Base-by-base conservation (phyloP, 306 rosid genomes). In the Aeschynomene evenia region DNA sequence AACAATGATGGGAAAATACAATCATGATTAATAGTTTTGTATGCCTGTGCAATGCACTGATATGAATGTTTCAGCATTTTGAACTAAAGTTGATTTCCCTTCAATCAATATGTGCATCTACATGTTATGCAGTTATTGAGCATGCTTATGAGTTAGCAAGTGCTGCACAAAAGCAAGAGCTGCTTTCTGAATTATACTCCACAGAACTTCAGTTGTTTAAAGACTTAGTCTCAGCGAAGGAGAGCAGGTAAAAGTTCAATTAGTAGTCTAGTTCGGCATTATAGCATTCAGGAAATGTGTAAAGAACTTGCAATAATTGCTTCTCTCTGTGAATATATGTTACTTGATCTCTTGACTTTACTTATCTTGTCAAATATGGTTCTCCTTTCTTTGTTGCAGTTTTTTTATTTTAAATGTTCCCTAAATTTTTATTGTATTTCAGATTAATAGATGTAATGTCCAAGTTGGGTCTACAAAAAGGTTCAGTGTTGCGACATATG, bases 401-500 rank as follows among this genome's bases (percentile, higher is more conserved):
- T 12, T 57, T 50, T 71, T 39, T 58, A 24, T 70, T 34, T 46
- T 42, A 8, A 45, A 45, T 14, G 7, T 29, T 71, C 31, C 72
- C 22, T 66, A 74, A 13, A 34, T 48, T 70, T 46, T 63, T 45
- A 66, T 72, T 68, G 48, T 18, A 9, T 76, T 68, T 76, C 90
- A 94, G 97, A 82, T 80, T 94, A 67, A 34, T 70, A 36, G 97
- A 94, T 63, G 60, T 91, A 55, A 91, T 94, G 49, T 77, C 92
- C 69, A 94, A 91, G 83, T 77, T 94, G 75, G 76, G 77, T 71
- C 89, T 94, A 37, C 88, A 85, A 60, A 94, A 88, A 84, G 78
- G 84, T 52, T 84, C 96, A 9, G 99, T 94, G 81, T 39, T 85
- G 16, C 81, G 91, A 77, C 91, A 91, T 78, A 94, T 94, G 96